Percentiles rank a stretch among this genome's conserved stretches.
Conservation (phyloP, 441 rosid genomes). For the Dalechampia spathulata region DNA sequence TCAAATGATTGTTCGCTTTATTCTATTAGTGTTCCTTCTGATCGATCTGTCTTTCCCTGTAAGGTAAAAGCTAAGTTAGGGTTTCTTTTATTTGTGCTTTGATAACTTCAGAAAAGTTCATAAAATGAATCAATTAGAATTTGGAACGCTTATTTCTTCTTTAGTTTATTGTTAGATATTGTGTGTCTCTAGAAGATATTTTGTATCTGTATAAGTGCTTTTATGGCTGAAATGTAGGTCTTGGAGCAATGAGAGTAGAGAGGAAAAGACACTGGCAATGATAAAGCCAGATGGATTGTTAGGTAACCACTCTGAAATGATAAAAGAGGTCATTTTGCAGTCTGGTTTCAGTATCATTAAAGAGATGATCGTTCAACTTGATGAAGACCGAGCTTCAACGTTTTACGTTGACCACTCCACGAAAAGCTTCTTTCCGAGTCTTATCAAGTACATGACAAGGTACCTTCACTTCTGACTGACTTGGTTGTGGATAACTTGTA, state of each 20-base stretch:
- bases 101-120: not conserved
- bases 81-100: not conserved
- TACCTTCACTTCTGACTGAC: constrained; percentile 14
- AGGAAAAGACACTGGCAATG: constrained; percentile 63
- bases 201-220: too few species aligned
- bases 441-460: constrained; percentile 77
- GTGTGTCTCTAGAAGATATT: too few species aligned
- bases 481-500: too few species aligned
- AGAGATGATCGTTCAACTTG: constrained; percentile 48
- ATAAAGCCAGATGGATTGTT: constrained; percentile 81
- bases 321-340: constrained; percentile 41
- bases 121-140: too few species aligned
- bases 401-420: constrained; percentile 78
- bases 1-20: constrained; percentile 18
- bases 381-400: constrained; percentile 40
- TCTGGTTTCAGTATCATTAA: constrained; percentile 45
- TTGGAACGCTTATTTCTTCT: too few species aligned
- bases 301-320: constrained; percentile 49
- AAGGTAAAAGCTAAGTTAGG: constrained; percentile 25
- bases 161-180: not conserved
- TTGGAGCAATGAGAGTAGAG: constrained; percentile 27
- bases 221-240: constrained; percentile 21
- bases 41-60: constrained; percentile 5
- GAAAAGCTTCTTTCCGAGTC: constrained; percentile 51
- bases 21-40: constrained; percentile 13